Evolutionary conservation across 805 yeast species (phyloP).

Genomic region (Cephaloascus fragrans): DNA sequence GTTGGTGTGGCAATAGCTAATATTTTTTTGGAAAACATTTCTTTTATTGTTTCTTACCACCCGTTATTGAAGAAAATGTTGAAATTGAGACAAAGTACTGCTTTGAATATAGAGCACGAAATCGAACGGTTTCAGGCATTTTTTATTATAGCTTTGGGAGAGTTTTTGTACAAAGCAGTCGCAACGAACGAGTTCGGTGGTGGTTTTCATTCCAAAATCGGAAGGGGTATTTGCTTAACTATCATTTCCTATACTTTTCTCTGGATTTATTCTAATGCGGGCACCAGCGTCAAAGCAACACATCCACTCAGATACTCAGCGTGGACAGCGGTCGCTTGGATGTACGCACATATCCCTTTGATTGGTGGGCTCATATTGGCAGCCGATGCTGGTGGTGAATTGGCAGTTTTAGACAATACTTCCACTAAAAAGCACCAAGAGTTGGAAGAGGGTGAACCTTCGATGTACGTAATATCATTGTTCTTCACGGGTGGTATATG

Average conservation of each 20-base stretch:
- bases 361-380: constrained; percentile 41
- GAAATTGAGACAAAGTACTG: constrained; percentile 40
- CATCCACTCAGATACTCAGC: constrained; percentile 47
- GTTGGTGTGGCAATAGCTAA: constrained; percentile 32
- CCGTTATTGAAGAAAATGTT: constrained; percentile 36
- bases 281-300: constrained; percentile 34
- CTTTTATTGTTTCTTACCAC: constrained; percentile 29
- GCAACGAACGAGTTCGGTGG: constrained; percentile 35
- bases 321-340: constrained; percentile 33
- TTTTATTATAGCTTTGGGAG: constrained; percentile 57
- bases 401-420: constrained; percentile 19
- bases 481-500: constrained; percentile 46
- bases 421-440: constrained; percentile 2
- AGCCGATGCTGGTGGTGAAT: constrained; percentile 51
- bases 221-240: constrained; percentile 38
- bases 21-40: constrained; percentile 28
- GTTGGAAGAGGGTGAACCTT: constrained; percentile 19
- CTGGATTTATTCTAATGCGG: constrained; percentile 48
- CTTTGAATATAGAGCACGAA: constrained; percentile 57
- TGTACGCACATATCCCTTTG: constrained; percentile 39
- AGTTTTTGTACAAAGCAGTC: constrained; percentile 45
- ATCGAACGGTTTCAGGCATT: constrained; percentile 52
- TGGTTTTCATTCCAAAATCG: constrained; percentile 33
- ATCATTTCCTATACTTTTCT: constrained; percentile 38
- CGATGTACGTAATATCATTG: constrained; percentile 30